Base-by-base conservation (phyloP, 2,329 filamentous ascomycete genomes). In the Pyrenochaeta sp. region DNA sequence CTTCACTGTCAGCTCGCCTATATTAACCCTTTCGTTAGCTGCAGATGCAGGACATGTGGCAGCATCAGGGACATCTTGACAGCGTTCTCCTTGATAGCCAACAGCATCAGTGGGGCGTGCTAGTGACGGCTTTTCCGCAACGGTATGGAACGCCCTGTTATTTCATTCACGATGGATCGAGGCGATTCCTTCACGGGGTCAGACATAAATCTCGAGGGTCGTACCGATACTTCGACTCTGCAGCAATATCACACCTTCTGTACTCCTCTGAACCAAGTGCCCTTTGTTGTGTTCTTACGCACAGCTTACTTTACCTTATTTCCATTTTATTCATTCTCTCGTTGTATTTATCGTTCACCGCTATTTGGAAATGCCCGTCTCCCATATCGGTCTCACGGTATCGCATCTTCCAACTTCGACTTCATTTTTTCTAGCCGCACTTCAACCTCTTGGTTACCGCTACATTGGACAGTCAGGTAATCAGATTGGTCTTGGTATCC, bases 401-500 rank as follows among this genome's bases (percentile, higher is more conserved):
- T 89, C 88, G 59, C 89, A 93, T 77, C 86, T 96, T 52, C 87
- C 92, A 53, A 87, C 89, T 36, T 91, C 92, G 3, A 88, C 90
- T 49, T 95, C 92, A 7, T 96, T 96, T 81, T 96, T 92, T 78
- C 86, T 93, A 24, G 86, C 90, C 61, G 84, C 92, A 64, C 84
- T 92, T 7, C 91, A 94, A 67, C 90, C 91, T 3, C 84, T 96
- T 24, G 91, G 91, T 37, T 88, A 96, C 61, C 85, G 85, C 59
- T 96, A 88, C 74, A 84, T 92, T 61, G 86, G 85, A 54, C 81
- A 85, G 57, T 82, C 85, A 72, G 85, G 86, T 50, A 82, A 86
- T 61, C 86, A 86, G 52, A 84, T 89, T 63, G 87, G 85, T 5
- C 84, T 89, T 65, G 87, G 87, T 25, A 82, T 86, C 54, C 78